phyloP scores from a whole-genome alignment of 2,329 filamentous ascomycete species.

The Pseudogymnoascus sp. region DNA sequence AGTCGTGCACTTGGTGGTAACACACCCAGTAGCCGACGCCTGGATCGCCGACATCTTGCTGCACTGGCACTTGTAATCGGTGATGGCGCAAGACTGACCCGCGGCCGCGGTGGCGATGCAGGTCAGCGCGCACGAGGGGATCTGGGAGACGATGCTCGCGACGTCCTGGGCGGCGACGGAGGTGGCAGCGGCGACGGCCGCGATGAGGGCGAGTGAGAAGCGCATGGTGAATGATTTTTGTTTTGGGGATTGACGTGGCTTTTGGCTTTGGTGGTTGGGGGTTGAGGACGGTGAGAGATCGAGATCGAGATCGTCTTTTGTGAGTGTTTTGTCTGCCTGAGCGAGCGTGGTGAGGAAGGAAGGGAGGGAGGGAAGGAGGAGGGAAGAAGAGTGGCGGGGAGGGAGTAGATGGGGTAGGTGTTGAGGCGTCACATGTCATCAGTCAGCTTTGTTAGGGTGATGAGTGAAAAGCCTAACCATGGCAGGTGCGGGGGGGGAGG shows the following conservation, averaged over 20 bases:
- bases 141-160: not conserved
- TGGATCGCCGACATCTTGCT: not conserved
- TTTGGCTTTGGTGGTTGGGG: not conserved
- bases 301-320: too few relatives aligned
- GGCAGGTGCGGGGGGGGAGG: not conserved
- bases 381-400: not conserved
- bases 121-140: not conserved
- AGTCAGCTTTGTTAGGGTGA: not conserved
- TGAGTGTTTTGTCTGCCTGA: not conserved
- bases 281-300: not conserved
- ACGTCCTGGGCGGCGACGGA: not conserved
- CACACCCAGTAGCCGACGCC: not conserved
- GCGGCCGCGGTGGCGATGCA: not conserved
- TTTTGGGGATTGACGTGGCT: not conserved
- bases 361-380: not conserved
- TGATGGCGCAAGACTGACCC: not conserved
- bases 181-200: not conserved
- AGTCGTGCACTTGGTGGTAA: not conserved
- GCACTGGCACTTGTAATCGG: not conserved
- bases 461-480: not conserved
- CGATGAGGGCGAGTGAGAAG: constrained; percentile 6
- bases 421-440: not conserved
- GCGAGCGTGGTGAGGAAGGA: not conserved
- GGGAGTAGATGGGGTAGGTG: not conserved
- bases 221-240: not conserved